Percentiles rank a stretch among this genome's conserved stretches.
These are phyloP conservation scores for Artemisia argyi DNA, from an alignment of 129 eudicot genomes.

Conservation along the genomic window DNA sequence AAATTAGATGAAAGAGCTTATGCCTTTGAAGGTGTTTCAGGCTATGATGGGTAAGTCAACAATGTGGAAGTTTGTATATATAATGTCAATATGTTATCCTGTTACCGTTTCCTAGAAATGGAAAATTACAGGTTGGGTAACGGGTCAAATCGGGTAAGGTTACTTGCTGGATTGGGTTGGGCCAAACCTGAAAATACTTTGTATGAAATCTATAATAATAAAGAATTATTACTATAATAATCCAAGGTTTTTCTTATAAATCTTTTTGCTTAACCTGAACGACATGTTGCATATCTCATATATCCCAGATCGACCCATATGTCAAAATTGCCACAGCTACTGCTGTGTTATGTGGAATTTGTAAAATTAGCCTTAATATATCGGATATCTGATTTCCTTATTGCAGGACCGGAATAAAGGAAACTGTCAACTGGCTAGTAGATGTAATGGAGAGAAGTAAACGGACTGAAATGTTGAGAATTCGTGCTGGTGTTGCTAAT, in stretches of 20 bases:
- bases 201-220: no score
- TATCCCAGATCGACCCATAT: background rate
- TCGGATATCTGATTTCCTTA: background rate
- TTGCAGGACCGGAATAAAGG: slow-evolving; percentile 85
- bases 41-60: slow-evolving; percentile 71
- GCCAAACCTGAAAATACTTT: no score
- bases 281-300: no score
- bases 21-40: slow-evolving; percentile 90
- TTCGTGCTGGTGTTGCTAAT: slow-evolving; percentile 72
- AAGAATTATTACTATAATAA: no score
- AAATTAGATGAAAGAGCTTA: slow-evolving; percentile 89
- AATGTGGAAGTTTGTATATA: slow-evolving; percentile 4
- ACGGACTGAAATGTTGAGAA: slow-evolving; percentile 83
- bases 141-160: background rate
- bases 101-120: no score
- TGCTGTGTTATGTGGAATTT: background rate
- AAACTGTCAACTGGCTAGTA: slow-evolving; percentile 88
- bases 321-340: background rate
- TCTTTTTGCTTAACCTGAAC: no score
- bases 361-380: background rate
- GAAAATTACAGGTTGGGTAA: background rate
- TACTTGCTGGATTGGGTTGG: no score
- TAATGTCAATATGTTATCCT: background rate
- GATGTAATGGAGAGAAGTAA: slow-evolving; percentile 93
- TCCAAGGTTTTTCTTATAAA: no score